Evolutionary conservation across 2,329 filamentous ascomycete genomes (phyloP).

Genomic region (Fusarium sp.): DNA sequence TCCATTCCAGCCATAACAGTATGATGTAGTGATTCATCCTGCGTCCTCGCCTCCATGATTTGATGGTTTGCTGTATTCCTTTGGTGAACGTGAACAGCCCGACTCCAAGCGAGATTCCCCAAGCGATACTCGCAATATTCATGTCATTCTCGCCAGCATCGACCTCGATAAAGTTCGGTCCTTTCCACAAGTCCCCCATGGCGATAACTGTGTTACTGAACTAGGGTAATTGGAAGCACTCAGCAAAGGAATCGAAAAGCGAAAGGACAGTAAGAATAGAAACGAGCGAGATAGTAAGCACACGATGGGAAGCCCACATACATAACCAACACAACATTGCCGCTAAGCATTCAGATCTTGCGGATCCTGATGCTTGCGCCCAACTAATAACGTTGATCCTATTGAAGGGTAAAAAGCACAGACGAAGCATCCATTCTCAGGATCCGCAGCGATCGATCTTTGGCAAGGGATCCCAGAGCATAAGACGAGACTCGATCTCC

Average conservation of each 20-base stretch:
- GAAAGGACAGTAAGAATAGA: background rate
- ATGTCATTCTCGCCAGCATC: slow-evolving; percentile 34
- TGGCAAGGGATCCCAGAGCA: slow-evolving; percentile 7
- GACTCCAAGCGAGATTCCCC: slow-evolving; percentile 41
- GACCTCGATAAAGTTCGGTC: slow-evolving; percentile 14
- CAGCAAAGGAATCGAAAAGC: background rate
- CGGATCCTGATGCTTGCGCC: background rate
- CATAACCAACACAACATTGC: slow-evolving; percentile 20
- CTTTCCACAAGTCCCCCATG: slow-evolving; percentile 35
- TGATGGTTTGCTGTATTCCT: slow-evolving; percentile 33
- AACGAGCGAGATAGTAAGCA: background rate
- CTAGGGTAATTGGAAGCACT: background rate
- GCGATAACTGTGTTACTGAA: background rate
- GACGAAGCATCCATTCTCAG: slow-evolving; percentile 26
- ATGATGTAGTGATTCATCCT: slow-evolving; percentile 37
- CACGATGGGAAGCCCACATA: slow-evolving; percentile 21
- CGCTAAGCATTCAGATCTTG: slow-evolving; percentile 16
- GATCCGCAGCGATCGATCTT: slow-evolving; percentile 38
- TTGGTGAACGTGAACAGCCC: slow-evolving; percentile 41
- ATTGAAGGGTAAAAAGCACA: slow-evolving; percentile 17
- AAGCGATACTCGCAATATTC: slow-evolving; percentile 43
- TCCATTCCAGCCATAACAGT: slow-evolving; percentile 39
- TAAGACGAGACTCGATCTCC: background rate
- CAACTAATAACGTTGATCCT: background rate
- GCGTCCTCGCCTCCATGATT: slow-evolving; percentile 37